A percentile compares a stretch with the other conserved stretches of the same genome.
phyloP scores from a whole-genome alignment of 1,284 basidiomycete species.

The Uromyces viciae-fabae region DNA sequence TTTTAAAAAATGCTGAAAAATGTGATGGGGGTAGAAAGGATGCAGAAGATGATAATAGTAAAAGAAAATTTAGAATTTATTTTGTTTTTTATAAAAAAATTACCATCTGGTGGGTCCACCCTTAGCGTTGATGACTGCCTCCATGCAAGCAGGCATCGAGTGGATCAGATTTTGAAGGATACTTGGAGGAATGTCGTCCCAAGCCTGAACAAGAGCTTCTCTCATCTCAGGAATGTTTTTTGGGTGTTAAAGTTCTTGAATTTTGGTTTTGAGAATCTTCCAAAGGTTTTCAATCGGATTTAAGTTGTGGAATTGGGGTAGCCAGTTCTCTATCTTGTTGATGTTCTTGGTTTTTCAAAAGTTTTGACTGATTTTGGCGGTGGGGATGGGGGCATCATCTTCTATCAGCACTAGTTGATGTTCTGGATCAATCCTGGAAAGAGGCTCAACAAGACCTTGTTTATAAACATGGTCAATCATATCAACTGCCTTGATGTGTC shows the following conservation, averaged over 20 bases:
- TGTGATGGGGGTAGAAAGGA: neutral
- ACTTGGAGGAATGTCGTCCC: neutral
- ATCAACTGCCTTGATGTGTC: neutral
- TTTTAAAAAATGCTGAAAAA: neutral
- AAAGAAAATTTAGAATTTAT: neutral
- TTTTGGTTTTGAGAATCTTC: slow-evolving; percentile 7
- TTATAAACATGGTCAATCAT: neutral
- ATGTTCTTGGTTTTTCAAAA: neutral
- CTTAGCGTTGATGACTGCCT: neutral
- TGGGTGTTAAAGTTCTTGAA: neutral
- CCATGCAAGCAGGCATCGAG: slow-evolving; percentile 23
- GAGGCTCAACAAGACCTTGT: neutral
- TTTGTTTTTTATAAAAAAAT: neutral
- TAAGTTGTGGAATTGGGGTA: slow-evolving; percentile 5
- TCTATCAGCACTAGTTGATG: slow-evolving; percentile 22
- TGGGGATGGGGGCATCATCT: neutral
- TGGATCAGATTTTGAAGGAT: neutral
- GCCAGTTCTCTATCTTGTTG: neutral
- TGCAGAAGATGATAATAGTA: neutral
- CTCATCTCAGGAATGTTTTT: neutral
- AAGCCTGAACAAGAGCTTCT: neutral
- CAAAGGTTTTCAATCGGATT: slow-evolving; percentile 29
- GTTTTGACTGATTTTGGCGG: neutral
- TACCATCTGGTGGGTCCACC: slow-evolving; percentile 7
- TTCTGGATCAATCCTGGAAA: neutral